phyloP scores from a whole-genome alignment of 495 filamentous ascomycete species.

The Extremus antarcticus region DNA sequence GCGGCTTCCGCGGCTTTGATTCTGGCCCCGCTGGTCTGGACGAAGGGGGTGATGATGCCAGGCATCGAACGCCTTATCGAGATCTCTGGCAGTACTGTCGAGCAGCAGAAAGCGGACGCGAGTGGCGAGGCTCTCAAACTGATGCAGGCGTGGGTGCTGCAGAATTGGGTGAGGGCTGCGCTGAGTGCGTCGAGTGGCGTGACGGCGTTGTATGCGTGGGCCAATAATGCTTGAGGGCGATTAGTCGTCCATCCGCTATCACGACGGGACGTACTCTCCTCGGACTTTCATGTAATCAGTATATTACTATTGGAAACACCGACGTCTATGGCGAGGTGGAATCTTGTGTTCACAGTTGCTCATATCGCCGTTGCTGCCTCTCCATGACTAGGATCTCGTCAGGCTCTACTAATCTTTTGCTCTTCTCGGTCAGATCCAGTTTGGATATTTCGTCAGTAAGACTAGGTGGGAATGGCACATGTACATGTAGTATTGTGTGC shows the following conservation, averaged over 20 bases:
- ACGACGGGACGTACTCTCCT: background rate
- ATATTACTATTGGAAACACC: too few relatives aligned
- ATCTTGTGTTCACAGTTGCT: too few relatives aligned
- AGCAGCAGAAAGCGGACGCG: conserved; percentile 15
- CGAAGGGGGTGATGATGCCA: conserved; percentile 3
- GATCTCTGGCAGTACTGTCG: conserved; percentile 3
- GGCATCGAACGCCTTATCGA: conserved; percentile 9
- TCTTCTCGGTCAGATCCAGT: too few relatives aligned
- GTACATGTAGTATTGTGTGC: too few relatives aligned
- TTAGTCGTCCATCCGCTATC: background rate
- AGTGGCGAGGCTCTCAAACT: conserved; percentile 13
- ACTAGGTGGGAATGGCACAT: too few relatives aligned
- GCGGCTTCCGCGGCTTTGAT: background rate
- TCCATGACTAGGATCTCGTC: too few relatives aligned
- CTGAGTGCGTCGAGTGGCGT: background rate
- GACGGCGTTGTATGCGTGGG: background rate
- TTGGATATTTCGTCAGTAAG: too few relatives aligned
- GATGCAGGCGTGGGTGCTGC: conserved; percentile 8
- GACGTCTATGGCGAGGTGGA: too few relatives aligned
- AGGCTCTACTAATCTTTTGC: too few relatives aligned
- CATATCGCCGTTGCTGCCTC: too few relatives aligned
- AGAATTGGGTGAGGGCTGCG: conserved; percentile 12
- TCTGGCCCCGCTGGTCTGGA: background rate
- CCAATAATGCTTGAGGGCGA: background rate
- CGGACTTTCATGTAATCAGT: background rate